Percentiles rank a stretch among this genome's conserved stretches.
phyloP scores from a whole-genome alignment of 208 protist species.

The Porcisia hertigi region DNA sequence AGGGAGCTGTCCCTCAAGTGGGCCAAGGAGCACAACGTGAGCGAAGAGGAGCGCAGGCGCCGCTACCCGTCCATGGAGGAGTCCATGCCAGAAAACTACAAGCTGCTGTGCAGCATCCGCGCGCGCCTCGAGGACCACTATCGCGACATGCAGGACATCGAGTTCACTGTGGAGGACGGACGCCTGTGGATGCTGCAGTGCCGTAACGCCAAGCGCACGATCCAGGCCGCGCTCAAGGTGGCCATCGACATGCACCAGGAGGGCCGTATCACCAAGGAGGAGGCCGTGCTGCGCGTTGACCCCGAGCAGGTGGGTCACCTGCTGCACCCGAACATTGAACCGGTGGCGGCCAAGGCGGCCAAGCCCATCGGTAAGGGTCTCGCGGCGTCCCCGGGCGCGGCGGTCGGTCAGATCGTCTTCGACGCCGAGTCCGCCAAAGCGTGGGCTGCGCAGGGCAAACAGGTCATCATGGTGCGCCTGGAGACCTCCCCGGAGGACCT shows the following conservation, averaged over 20 bases:
- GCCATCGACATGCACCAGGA: slow-evolving; percentile 93
- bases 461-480: slow-evolving; percentile 91
- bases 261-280: slow-evolving; percentile 89
- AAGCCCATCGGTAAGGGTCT: slow-evolving; percentile 91
- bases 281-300: slow-evolving; percentile 87
- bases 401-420: slow-evolving; percentile 92
- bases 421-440: slow-evolving; percentile 69
- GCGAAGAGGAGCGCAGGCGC: slow-evolving; percentile 59
- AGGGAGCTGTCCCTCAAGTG: slow-evolving; percentile 58
- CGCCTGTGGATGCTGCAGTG: slow-evolving; percentile 96
- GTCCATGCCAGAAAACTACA: slow-evolving; percentile 85
- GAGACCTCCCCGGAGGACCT: slow-evolving; percentile 96
- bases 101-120: slow-evolving; percentile 82
- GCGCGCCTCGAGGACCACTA: slow-evolving; percentile 90
- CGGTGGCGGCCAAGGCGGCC: slow-evolving; percentile 39
- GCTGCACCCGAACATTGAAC: slow-evolving; percentile 89
- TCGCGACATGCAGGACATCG: slow-evolving; percentile 96
- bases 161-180: slow-evolving; percentile 96
- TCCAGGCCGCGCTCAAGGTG: slow-evolving; percentile 85
- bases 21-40: slow-evolving; percentile 72
- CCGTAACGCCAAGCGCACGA: slow-evolving; percentile 94
- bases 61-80: slow-evolving; percentile 86
- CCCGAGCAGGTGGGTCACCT: slow-evolving; percentile 87
- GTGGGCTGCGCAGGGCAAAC: slow-evolving; percentile 58
- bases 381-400: slow-evolving; percentile 92